Evolutionary conservation across 768 basidiomycete species (phyloP).

Genomic region (Hirschioporus abietinus): DNA sequence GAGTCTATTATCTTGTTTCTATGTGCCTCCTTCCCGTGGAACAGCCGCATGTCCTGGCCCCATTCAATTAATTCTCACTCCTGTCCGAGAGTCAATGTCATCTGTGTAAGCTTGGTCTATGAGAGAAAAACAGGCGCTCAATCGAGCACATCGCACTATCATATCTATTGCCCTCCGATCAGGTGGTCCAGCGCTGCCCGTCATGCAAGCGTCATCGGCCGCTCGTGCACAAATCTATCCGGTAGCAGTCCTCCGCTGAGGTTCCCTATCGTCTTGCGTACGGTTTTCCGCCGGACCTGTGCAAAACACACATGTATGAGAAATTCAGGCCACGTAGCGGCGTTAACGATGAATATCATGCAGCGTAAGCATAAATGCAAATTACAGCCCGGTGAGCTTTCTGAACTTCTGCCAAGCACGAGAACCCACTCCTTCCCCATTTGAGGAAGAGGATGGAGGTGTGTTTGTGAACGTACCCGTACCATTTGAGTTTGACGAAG

Average conservation of each 20-base stretch:
- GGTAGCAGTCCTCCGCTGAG: conserved; percentile 10
- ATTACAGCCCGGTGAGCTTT: conserved; percentile 66
- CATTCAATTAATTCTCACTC: not conserved
- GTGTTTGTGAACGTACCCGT: conserved; percentile 62
- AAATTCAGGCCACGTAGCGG: not conserved
- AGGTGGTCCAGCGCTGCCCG: not conserved
- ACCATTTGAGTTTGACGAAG: conserved; percentile 55
- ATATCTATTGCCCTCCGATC: not conserved
- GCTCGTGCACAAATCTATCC: conserved; percentile 10
- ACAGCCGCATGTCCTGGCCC: conserved; percentile 1
- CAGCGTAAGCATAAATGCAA: conserved; percentile 18
- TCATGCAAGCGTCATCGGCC: conserved; percentile 1
- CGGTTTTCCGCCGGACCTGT: not conserved
- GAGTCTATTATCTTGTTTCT: conserved; percentile 1
- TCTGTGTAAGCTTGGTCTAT: not conserved
- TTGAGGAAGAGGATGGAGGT: conserved; percentile 37
- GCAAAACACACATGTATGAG: not conserved
- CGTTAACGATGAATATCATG: not conserved
- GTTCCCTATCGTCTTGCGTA: not conserved
- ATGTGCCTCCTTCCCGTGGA: not conserved
- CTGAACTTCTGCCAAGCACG: conserved; percentile 63
- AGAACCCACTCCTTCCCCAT: conserved; percentile 59
- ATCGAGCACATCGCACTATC: not conserved
- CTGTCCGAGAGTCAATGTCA: conserved; percentile 1
- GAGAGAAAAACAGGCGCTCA: not conserved